A percentile compares a stretch with the other conserved stretches of the same genome.
Evolutionary conservation across 257 asterid species (phyloP).

Genomic region (Galeopsis tetrahit): DNA sequence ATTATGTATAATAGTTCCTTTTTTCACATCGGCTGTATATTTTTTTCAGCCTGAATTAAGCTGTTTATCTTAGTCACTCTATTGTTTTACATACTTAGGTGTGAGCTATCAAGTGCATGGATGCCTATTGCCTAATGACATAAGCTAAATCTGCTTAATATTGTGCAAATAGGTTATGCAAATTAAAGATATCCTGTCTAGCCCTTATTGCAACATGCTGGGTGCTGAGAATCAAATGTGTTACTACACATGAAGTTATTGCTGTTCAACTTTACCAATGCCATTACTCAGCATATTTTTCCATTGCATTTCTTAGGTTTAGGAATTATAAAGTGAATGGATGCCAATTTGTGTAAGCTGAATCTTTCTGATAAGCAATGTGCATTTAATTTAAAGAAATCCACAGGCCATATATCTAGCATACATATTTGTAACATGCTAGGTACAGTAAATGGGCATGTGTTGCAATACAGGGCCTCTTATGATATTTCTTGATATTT

Average conservation of each 20-base stretch:
- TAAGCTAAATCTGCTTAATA: neutral
- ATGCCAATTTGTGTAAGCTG: neutral
- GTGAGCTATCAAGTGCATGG: conserved; percentile 2
- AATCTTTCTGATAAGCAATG: conserved; percentile 4
- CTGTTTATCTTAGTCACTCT: neutral
- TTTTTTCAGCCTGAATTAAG: neutral
- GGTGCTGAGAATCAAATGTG: neutral
- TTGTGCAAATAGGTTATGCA: neutral
- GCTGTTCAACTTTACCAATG: neutral
- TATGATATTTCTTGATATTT: neutral
- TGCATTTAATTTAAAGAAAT: conserved; percentile 18
- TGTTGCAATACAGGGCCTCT: conserved; percentile 14
- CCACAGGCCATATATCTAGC: neutral
- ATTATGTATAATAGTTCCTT: neutral
- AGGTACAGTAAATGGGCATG: conserved; percentile 12
- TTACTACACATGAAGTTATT: neutral
- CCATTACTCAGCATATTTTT: neutral
- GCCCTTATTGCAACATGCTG: neutral
- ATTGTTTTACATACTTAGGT: neutral
- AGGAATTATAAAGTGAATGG: neutral
- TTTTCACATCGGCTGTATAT: neutral
- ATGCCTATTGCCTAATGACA: neutral
- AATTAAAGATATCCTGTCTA: neutral
- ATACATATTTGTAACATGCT: conserved; percentile 8
- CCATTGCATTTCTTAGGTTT: neutral